Evolutionary conservation across 768 basidiomycete species (phyloP).

Genomic region (Hysterangium stoloniferum): DNA sequence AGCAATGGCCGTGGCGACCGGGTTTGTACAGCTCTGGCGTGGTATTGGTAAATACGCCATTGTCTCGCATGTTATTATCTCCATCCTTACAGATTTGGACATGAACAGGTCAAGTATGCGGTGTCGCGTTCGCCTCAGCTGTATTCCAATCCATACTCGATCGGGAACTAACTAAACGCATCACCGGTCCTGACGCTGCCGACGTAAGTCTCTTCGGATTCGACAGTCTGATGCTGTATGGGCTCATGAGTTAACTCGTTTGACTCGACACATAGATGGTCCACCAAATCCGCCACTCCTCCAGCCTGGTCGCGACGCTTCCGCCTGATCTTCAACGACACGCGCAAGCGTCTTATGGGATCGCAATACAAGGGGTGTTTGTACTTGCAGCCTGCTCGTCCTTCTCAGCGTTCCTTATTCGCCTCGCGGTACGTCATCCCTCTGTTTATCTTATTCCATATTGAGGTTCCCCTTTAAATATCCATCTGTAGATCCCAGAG

Average conservation of each 20-base stretch:
- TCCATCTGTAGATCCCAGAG: slow-evolving; percentile 43
- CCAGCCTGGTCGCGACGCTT: slow-evolving; percentile 44
- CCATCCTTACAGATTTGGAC: neutral
- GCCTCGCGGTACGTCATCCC: slow-evolving; percentile 43
- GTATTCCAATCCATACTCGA: slow-evolving; percentile 57
- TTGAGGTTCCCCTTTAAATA: no score
- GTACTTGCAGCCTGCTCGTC: slow-evolving; percentile 52
- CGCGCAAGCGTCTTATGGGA: slow-evolving; percentile 54
- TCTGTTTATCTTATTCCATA: neutral
- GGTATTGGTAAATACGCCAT: slow-evolving; percentile 43
- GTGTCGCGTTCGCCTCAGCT: slow-evolving; percentile 62
- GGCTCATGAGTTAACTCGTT: neutral
- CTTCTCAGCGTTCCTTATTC: slow-evolving; percentile 48
- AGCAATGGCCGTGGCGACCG: slow-evolving; percentile 59
- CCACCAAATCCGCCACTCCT: slow-evolving; percentile 50
- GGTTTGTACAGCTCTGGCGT: slow-evolving; percentile 60
- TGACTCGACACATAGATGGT: slow-evolving; percentile 40
- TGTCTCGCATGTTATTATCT: neutral
- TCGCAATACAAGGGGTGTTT: slow-evolving; percentile 57
- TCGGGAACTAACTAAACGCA: slow-evolving; percentile 42
- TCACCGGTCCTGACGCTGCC: slow-evolving; percentile 44
- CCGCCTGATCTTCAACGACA: slow-evolving; percentile 42
- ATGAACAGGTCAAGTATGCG: slow-evolving; percentile 66
- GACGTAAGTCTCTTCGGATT: slow-evolving; percentile 32
- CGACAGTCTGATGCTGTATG: neutral